Conservation (phyloP, 192 early-diverging fungal genomes). For the Gigaspora rosea region DNA sequence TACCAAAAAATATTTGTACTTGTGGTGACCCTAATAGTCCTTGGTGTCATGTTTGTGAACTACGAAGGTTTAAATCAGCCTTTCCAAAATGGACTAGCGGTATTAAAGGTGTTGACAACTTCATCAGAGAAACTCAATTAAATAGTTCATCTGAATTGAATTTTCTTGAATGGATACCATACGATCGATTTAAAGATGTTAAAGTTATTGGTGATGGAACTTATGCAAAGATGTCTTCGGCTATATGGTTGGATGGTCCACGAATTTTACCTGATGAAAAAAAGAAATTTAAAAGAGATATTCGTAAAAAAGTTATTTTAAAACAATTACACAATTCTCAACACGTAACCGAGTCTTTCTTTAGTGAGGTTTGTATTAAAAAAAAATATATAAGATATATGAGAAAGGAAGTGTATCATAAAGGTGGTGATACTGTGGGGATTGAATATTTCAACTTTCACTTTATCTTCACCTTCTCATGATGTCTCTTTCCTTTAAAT, state of each 20-base stretch:
- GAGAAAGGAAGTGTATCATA: too few species aligned
- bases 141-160: neutral
- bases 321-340: neutral
- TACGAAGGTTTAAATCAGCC: neutral
- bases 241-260: neutral
- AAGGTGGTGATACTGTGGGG: too few species aligned
- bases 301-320: slow-evolving; percentile 12
- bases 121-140: neutral
- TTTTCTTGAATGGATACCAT: neutral
- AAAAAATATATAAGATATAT: too few species aligned
- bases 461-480: too few species aligned
- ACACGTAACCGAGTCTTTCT: neutral
- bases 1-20: slow-evolving; percentile 1
- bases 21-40: slow-evolving; percentile 10
- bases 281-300: neutral
- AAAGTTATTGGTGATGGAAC: neutral
- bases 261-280: neutral
- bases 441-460: too few species aligned
- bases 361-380: slow-evolving; percentile 8
- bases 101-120: neutral
- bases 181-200: neutral
- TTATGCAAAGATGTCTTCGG: neutral
- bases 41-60: slow-evolving; percentile 18
- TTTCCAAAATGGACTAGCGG: slow-evolving; percentile 8
- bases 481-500: too few species aligned